Conservation (phyloP, 345 rosid genomes). For the Cochlearia excelsa region DNA sequence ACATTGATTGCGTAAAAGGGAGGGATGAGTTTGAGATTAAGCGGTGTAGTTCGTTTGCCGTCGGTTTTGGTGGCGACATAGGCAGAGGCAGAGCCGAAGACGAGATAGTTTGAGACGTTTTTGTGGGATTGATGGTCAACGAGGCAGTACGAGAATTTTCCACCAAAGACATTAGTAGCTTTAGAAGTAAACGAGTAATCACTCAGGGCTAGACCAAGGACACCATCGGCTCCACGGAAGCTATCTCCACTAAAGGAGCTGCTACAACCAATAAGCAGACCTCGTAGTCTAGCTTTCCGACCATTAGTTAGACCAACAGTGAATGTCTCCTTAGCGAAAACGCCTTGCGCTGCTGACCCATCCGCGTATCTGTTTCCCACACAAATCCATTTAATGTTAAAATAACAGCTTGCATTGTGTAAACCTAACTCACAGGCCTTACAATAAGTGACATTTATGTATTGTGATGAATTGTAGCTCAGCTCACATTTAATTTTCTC, state of each 20-base stretch:
- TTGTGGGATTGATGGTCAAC: conserved; percentile 56
- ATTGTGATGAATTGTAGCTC: conserved; percentile 33
- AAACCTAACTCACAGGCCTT: conserved; percentile 39
- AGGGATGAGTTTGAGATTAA: conserved; percentile 40
- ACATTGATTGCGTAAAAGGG: conserved; percentile 52
- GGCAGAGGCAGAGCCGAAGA: conserved; percentile 38
- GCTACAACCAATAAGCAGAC: conserved; percentile 54
- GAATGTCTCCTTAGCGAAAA: conserved; percentile 57
- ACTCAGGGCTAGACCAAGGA: conserved; percentile 50
- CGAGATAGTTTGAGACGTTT: conserved; percentile 48
- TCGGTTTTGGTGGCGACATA: conserved; percentile 9
- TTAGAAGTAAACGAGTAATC: conserved; percentile 46
- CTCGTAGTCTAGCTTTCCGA: conserved; percentile 25
- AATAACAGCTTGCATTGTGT: not conserved
- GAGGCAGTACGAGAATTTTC: conserved; percentile 60
- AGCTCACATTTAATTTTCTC: conserved; percentile 24
- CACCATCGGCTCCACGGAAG: conserved; percentile 48
- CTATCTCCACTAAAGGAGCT: conserved; percentile 34
- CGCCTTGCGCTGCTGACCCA: conserved; percentile 46
- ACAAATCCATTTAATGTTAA: not conserved
- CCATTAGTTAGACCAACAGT: conserved; percentile 36
- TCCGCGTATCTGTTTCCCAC: conserved; percentile 40
- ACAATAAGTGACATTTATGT: conserved; percentile 48
- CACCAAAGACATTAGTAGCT: conserved; percentile 34
- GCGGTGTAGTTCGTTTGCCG: conserved; percentile 33